phyloP scores from a whole-genome alignment of 2,329 filamentous ascomycete genomes.

The Didymella exigua region DNA sequence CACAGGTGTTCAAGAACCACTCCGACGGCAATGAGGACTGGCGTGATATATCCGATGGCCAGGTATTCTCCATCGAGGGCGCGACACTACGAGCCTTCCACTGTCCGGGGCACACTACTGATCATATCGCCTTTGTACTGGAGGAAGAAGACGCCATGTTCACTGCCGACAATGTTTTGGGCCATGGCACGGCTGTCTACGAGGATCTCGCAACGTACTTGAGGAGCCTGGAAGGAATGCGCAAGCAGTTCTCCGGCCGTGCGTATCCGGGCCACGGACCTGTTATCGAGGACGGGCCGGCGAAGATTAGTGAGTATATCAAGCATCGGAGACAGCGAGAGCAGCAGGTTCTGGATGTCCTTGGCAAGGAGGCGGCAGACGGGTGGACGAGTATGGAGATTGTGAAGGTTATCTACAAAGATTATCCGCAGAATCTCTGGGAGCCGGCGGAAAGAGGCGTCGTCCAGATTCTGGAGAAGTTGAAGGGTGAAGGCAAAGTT shows the following conservation, averaged over 20 bases:
- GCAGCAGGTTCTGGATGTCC: constrained; percentile 48
- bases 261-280: constrained; percentile 90
- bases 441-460: constrained; percentile 77
- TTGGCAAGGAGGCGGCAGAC: constrained; percentile 37
- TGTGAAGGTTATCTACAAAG: constrained; percentile 84
- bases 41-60: constrained; percentile 61
- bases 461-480: constrained; percentile 77
- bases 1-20: constrained; percentile 69
- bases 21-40: constrained; percentile 55
- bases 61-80: constrained; percentile 63
- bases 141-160: constrained; percentile 83
- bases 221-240: constrained; percentile 71
- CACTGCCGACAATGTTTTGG: constrained; percentile 86
- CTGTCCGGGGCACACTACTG: constrained; percentile 76
- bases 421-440: constrained; percentile 77
- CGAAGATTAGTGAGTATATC: constrained; percentile 82
- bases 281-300: constrained; percentile 72
- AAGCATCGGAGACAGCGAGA: constrained; percentile 79
- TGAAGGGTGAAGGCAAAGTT: constrained; percentile 75
- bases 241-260: constrained; percentile 65
- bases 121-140: constrained; percentile 80
- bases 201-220: constrained; percentile 76
- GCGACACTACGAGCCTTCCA: constrained; percentile 70
- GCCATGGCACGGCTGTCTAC: constrained; percentile 85
- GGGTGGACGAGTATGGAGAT: constrained; percentile 77